Evolutionary conservation across 2,329 filamentous ascomycete species (phyloP), one percentile per base, ranked within the genome.

Genomic region (Acrodontium crateriforme): DNA sequence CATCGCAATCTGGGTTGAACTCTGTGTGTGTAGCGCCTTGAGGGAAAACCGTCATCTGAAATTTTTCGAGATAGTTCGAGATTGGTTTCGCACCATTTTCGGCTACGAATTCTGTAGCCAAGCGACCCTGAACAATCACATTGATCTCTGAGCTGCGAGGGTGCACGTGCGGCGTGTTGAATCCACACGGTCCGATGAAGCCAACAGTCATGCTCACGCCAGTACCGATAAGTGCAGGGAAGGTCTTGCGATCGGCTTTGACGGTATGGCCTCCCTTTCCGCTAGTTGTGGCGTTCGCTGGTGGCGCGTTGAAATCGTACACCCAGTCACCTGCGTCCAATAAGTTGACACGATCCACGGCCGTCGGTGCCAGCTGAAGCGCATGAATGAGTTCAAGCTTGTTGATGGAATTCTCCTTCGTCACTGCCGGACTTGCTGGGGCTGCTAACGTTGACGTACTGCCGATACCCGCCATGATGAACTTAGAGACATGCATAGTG

Each of bases 141-240:
- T 66, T 62, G 28, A 71, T 59, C 53, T 71, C 65, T 16, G 60
- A 56, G 17, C 62, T 60, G 22, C 67, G 64, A 27, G 63, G 64
- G 47, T 70, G 67, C 3, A 64, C 56, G 52, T 71, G 67, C 12
- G 66, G 63, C 6, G 63, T 69, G 55, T 68, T 69, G 50, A 72
- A 65, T 32, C 63, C 67, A 41, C 67, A 72, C 18, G 48, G 53
- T 18, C 57, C 54, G 19, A 72, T 50, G 41, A 62, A 62, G 21
- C 63, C 66, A 6, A 71, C 49, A 3, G 64, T 63, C 54, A 67
- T 65, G 32, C 58, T 59, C 18, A 62, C 50, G 12, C 59, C 59
- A n/a, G n/a, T n/a, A n/a, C n/a, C n/a, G n/a, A n/a, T n/a, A n/a
- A n/a, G n/a, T n/a, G n/a, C n/a, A 3, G 69, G 68, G 50, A 71